Evolutionary conservation across 495 filamentous ascomycete genomes (phyloP), one percentile per base, ranked within the genome.

Genomic region (Aspergillus incahuasiensis): DNA sequence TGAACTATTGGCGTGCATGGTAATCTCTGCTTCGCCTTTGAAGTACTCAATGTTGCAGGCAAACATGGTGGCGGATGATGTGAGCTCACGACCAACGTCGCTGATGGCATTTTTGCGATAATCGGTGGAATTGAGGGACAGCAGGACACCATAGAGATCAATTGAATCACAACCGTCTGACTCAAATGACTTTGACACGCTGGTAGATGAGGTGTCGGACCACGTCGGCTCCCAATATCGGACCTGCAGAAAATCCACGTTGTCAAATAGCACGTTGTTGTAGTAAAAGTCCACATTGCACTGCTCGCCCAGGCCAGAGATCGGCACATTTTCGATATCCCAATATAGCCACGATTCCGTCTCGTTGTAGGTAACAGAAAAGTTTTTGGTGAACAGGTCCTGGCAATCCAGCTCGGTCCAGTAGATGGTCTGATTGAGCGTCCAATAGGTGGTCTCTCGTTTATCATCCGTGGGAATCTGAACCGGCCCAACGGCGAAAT

Each of bases 1-100:
- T 20, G 72, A 75, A 24, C 72, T 74, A 48, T 75, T 75, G 13
- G 72, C 66, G 48, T 73, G 72, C 72, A 75, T 75, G 0, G 60
- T 58, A 0, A 75, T 53, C 15, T 58, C 51, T 5, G 69, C 72
- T 9, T 69, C 48, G 0, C 69, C 69, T 49, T 69, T 63, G 9
- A 63, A 58, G 38, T 75, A 75, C 3, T 58, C 46, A 6, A 75
- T 63, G 12, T 70, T 67, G 54, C 72, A 75, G 34, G 69, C 72
- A 52, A 75, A 72, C 15, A 69, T 62, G 20, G 59, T 54, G 2
- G 69, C 69, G 5, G 65, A 67, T 0, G 69, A 67, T 1, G 61
- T 59, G 35, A 68, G 69, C 1, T 63, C 20, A 1, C 48, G 30
- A 19, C 60, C 43, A 1, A 58, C 39, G 0, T 47, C 54, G 19